These are phyloP conservation scores for Phytophthora meadii DNA, from an alignment of 352 stramenopile genomes.

Conservation along the genomic window DNA sequence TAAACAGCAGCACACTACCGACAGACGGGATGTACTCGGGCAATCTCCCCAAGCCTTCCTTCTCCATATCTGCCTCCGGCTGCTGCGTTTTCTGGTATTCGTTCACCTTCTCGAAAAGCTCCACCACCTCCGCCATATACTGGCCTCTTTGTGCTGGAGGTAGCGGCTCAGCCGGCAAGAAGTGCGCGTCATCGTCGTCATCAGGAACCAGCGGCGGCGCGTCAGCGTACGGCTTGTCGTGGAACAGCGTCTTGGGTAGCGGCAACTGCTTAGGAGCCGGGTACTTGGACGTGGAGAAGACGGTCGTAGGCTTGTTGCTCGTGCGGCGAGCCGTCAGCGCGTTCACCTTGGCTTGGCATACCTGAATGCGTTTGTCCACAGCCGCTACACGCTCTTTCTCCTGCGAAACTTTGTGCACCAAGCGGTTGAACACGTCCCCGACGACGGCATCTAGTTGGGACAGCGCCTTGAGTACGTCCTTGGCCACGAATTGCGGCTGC, in stretches of 20 bases:
- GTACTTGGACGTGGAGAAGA: conserved; percentile 91
- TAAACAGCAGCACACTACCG: conserved; percentile 86
- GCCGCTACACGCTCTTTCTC: conserved; percentile 82
- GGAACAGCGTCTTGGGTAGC: conserved; percentile 79
- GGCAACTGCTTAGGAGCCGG: conserved; percentile 75
- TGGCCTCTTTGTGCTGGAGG: conserved; percentile 75
- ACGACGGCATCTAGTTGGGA: conserved; percentile 84
- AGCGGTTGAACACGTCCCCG: conserved; percentile 85
- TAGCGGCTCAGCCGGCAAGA: conserved; percentile 77
- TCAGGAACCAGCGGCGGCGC: conserved; percentile 72
- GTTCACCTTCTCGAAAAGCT: conserved; percentile 89
- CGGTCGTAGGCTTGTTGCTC: conserved; percentile 87
- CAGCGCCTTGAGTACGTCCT: conserved; percentile 88
- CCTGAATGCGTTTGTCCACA: conserved; percentile 76
- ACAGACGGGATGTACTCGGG: conserved; percentile 86
- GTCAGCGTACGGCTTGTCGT: conserved; percentile 87
- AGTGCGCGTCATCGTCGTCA: conserved; percentile 82
- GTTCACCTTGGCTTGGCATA: conserved; percentile 88
- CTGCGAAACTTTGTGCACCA: conserved; percentile 76
- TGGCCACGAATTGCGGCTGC: conserved; percentile 83
- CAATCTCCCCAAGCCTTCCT: conserved; percentile 79
- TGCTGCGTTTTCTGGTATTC: conserved; percentile 74
- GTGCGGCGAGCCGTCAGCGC: conserved; percentile 79
- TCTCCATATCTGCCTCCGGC: conserved; percentile 83
- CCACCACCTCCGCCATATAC: conserved; percentile 82